phyloP scores from a whole-genome alignment of 1,284 basidiomycete genomes.

The Ustilago esculenta region DNA sequence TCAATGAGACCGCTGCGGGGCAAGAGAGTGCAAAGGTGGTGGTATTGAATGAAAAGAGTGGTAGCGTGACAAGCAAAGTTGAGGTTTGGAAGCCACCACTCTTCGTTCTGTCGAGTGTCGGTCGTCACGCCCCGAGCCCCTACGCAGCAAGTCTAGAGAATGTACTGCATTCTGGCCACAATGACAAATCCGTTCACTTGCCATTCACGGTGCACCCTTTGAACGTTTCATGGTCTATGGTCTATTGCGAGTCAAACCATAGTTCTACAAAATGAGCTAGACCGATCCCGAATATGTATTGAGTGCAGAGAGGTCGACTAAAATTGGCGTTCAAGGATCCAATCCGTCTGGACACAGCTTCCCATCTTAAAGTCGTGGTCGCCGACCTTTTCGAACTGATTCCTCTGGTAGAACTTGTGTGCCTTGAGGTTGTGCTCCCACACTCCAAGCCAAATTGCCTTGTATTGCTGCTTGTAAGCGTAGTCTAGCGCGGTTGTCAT shows the following conservation, averaged over 20 bases:
- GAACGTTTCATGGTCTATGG: too few species aligned
- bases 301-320: background rate
- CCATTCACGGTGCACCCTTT: too few species aligned
- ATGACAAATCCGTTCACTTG: too few species aligned
- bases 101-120: too few species aligned
- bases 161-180: too few species aligned
- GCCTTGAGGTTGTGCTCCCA: slow-evolving; percentile 40
- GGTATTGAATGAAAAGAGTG: background rate
- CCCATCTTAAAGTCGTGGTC: slow-evolving; percentile 33
- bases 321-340: slow-evolving; percentile 28
- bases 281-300: too few species aligned
- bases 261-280: too few species aligned
- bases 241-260: too few species aligned
- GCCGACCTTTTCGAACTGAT: slow-evolving; percentile 22
- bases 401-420: slow-evolving; percentile 27
- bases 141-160: too few species aligned
- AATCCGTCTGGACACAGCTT: slow-evolving; percentile 32
- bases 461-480: slow-evolving; percentile 12
- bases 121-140: too few species aligned
- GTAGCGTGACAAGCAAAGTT: background rate
- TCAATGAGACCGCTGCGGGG: too few species aligned
- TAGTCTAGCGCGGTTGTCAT: slow-evolving; percentile 13
- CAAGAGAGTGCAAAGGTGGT: background rate
- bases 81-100: background rate
- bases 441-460: slow-evolving; percentile 35